Evolutionary conservation across 2,329 filamentous ascomycete genomes (phyloP).

Genomic region (Alternaria brassicicola): DNA sequence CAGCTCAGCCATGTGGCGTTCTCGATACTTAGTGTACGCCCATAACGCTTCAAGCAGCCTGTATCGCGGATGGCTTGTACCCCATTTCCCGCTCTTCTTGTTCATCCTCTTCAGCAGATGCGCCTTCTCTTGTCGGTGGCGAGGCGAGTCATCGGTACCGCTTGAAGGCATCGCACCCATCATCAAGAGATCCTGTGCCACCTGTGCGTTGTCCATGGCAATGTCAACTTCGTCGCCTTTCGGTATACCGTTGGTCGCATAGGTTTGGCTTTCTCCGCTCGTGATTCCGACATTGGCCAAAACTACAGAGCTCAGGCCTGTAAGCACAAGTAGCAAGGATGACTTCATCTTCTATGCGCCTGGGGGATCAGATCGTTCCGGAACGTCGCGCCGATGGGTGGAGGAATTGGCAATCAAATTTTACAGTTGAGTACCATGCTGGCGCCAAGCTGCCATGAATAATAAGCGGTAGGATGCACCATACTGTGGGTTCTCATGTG

Average conservation of each 20-base stretch:
- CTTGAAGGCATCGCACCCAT: conserved; percentile 18
- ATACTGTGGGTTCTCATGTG: not conserved
- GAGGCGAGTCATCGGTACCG: conserved; percentile 1
- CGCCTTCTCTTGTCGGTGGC: conserved; percentile 28
- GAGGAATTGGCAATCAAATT: not conserved
- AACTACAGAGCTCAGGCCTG: not conserved
- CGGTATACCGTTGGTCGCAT: not conserved
- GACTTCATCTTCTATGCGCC: not conserved
- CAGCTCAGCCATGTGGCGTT: conserved; percentile 28
- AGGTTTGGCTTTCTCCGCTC: not conserved
- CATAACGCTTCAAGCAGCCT: conserved; percentile 30
- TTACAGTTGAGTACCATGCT: conserved; percentile 28
- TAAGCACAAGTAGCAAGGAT: conserved; percentile 1
- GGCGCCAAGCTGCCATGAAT: conserved; percentile 22
- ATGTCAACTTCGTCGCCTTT: not conserved
- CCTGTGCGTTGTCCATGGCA: not conserved
- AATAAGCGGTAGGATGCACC: not conserved
- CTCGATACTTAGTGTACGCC: conserved; percentile 25
- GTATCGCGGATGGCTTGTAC: conserved; percentile 23
- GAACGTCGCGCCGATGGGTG: not conserved
- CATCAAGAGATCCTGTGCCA: conserved; percentile 13
- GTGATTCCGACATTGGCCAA: not conserved
- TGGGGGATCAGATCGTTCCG: not conserved
- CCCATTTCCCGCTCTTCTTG: conserved; percentile 28
- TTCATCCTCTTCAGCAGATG: conserved; percentile 28